Base-by-base conservation (phyloP, 371 early-diverging fungal genomes). In the Chytridiales sp. region DNA sequence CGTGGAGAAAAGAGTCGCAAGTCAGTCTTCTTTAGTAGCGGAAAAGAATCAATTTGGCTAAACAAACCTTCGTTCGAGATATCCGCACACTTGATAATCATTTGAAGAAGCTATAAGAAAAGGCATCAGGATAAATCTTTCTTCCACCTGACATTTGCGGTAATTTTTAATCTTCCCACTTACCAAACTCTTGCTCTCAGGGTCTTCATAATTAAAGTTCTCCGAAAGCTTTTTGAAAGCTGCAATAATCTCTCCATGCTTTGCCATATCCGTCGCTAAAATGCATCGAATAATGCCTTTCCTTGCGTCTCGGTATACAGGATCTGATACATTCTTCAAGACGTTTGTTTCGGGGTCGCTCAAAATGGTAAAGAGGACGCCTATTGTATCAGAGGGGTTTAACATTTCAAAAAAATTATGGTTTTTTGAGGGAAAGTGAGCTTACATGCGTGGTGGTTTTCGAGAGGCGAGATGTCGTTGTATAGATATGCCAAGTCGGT, bases 51-150 rank as follows among this genome's bases (percentile, higher is more conserved):
- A 19, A n/a, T n/a, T n/a, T n/a, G n/a, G 13, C 29, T 22, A 1
- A 26, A 29, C 36, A 43, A n/a, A 59, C 62, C 71, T 66, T 78
- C 79, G 43, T 75, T 78, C 4, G 67, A 66, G 21, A 78, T 73
- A 47, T 78, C 79, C n/a, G 78, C 47, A 55, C 78, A 78, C 56
- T 78, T 78, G 40, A 78, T 59, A 34, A 78, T 56, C 42, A 78
- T 66, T 29, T 66, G 65, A 29, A 78, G 36, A 50, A 76, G 69
- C 78, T 75, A 35, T 3, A 47, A 40, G 26, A 61, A 44, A 24
- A 9, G 30, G 21, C 40, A 40, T 5, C 8, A 24, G 9, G 9
- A 46, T 46, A 22, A 46, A 11, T 9, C 11, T 38, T n/a, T 9
- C 9, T 11, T 11, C 11, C 39, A 38, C 39, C 11, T 38, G 9